These are phyloP conservation scores for Mycena capillaripes DNA, from an alignment of 768 basidiomycete genomes.

Conservation along the genomic window DNA sequence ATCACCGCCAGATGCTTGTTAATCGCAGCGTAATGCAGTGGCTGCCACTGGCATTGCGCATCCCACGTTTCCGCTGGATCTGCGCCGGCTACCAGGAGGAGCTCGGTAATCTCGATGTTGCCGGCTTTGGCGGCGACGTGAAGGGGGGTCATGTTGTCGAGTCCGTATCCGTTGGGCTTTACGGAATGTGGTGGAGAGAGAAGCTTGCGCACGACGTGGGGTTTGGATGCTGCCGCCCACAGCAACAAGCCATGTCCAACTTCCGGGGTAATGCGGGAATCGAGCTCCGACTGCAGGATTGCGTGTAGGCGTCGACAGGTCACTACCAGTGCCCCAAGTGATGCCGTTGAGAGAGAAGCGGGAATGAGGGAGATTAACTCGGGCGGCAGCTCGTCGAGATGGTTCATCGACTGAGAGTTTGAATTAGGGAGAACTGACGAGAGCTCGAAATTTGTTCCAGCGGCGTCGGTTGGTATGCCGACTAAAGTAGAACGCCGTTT, in stretches of 20 bases:
- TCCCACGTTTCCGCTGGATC: background rate
- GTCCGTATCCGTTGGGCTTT: no score
- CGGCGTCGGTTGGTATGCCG: no score
- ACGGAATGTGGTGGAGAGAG: no score
- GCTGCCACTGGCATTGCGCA: background rate
- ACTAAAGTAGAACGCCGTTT: no score
- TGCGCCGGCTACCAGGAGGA: background rate
- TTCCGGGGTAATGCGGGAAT: background rate
- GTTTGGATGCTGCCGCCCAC: no score
- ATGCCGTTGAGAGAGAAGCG: background rate
- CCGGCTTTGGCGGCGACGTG: constrained; percentile 53
- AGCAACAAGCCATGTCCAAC: no score
- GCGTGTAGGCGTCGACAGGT: background rate
- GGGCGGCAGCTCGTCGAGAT: background rate
- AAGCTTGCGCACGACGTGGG: no score
- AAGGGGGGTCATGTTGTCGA: no score
- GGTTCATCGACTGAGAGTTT: no score
- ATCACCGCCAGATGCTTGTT: background rate
- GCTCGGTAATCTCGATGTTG: background rate
- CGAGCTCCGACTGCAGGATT: background rate
- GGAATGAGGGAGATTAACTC: background rate
- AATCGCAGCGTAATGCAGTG: background rate
- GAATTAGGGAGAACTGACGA: no score
- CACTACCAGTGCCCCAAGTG: background rate
- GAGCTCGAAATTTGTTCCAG: no score